phyloP scores from a whole-genome alignment of 331 rosid species.

The Acacia pycnantha region DNA sequence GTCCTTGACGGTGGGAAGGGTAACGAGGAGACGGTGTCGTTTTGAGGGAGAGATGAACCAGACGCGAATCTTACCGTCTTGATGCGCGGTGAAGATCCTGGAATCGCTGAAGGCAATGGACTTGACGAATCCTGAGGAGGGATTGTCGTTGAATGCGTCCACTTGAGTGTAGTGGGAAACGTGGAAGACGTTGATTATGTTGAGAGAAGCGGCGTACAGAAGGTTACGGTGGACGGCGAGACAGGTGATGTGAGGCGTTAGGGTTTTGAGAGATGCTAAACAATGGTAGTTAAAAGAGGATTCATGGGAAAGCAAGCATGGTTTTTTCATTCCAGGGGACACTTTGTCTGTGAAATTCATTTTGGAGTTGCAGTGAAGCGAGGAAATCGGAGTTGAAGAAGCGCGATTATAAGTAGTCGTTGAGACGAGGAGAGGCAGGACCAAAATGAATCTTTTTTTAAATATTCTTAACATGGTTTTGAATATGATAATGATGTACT shows the following conservation, averaged over 20 bases:
- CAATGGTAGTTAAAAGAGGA: conserved; percentile 7
- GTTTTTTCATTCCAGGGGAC: not conserved
- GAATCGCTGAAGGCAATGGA: conserved; percentile 46
- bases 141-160: conserved; percentile 47
- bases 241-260: conserved; percentile 50
- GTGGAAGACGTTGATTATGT: conserved; percentile 58
- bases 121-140: conserved; percentile 55
- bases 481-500: not conserved
- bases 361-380: not conserved
- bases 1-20: conserved; percentile 64
- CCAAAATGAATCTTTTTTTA: not conserved
- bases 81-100: conserved; percentile 64
- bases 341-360: conserved; percentile 18
- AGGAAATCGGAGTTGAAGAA: not conserved
- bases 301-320: not conserved
- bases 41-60: conserved; percentile 37
- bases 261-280: conserved; percentile 37
- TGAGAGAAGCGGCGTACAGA: conserved; percentile 61
- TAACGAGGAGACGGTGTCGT: conserved; percentile 44
- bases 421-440: not conserved
- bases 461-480: not conserved
- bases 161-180: conserved; percentile 27
- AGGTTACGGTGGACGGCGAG: conserved; percentile 52
- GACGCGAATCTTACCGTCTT: conserved; percentile 61
- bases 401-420: conserved; percentile 38